A percentile compares a stretch with the other conserved stretches of the same genome.
phyloP scores from a whole-genome alignment of 2,329 filamentous ascomycete species.

The Sordariomycetes sp. region DNA sequence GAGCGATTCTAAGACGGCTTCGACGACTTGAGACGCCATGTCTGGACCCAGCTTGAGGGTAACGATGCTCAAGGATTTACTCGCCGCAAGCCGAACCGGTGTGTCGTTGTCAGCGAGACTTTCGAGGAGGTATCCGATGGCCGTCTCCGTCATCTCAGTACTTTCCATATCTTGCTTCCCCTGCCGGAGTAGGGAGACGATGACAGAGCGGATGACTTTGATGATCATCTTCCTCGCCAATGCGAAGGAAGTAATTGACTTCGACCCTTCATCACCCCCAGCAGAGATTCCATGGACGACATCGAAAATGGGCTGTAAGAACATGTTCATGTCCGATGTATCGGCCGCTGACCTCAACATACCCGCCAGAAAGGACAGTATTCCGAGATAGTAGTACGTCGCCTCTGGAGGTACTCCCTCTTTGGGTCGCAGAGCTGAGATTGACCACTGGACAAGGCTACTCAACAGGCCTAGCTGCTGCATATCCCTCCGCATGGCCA shows the following conservation, averaged over 20 bases:
- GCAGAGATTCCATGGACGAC: conserved; percentile 51
- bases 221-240: conserved; percentile 73
- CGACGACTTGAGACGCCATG: conserved; percentile 80
- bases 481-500: conserved; percentile 84
- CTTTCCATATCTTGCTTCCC: conserved; percentile 28
- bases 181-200: conserved; percentile 54
- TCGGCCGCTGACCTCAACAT: conserved; percentile 61
- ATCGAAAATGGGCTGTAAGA: conserved; percentile 58
- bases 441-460: conserved; percentile 61
- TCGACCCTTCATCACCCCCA: conserved; percentile 35
- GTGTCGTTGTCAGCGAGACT: conserved; percentile 80
- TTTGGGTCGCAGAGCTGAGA: conserved; percentile 46
- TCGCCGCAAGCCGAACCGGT: conserved; percentile 80
- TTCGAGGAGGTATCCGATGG: conserved; percentile 74
- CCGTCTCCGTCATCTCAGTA: conserved; percentile 60
- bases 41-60: conserved; percentile 69
- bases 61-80: conserved; percentile 84
- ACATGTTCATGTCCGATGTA: conserved; percentile 62
- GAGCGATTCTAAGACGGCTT: conserved; percentile 70
- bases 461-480: conserved; percentile 63
- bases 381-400: conserved; percentile 68
- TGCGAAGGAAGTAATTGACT: conserved; percentile 59
- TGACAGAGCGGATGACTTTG: conserved; percentile 73
- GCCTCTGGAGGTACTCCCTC: conserved; percentile 15
- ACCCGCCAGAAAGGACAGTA: conserved; percentile 71